Base-by-base conservation (phyloP, 495 filamentous ascomycete genomes). In the Daldinia loculata region DNA sequence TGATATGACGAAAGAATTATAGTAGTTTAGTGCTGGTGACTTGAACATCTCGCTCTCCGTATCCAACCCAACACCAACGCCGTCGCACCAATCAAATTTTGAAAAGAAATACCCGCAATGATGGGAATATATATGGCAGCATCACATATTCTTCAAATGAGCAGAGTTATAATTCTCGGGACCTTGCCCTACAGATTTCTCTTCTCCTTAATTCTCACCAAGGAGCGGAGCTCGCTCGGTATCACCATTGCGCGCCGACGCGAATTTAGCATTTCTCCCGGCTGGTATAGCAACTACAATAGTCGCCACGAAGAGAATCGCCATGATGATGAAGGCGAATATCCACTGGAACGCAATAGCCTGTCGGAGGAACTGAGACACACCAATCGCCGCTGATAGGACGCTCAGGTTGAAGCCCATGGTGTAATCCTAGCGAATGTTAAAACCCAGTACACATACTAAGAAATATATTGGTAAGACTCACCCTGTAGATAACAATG, bases 321-420 rank as follows among this genome's bases (percentile, higher is more conserved):
- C 88, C 85, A 94, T 94, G 77, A 96, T 90, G 67, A 87, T 83
- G 72, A 96, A 94, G 32, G 93, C 92, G 76, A 96, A 97, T 78
- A 94, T 93, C 94, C 92, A 96, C 81, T 97, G 93, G 61, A 95
- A 80, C 1, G 91, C 89, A 66, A 94, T 84, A 41, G 88, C 75
- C 78, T 92, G 89, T 74, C 85, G 84, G 41, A 87, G 78, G 79
- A 95, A 86, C 77, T 97, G 93, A 15, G 86, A 84, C 15, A 96
- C 87, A 11, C 92, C 93, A 55, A 96, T 85, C 11, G 91, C 90
- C 11, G 92, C 87, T 2, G 87, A 83, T 56, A 97, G 81, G 30
- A 93, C 83, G 74, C 89, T 90, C 56, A 95, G 84, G 55, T 85
- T 85, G 74, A 95, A 92, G 0, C 93, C 94, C 74, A 97, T 86